Conservation (phyloP, 257 asterid genomes). For the Solanum phureja region DNA sequence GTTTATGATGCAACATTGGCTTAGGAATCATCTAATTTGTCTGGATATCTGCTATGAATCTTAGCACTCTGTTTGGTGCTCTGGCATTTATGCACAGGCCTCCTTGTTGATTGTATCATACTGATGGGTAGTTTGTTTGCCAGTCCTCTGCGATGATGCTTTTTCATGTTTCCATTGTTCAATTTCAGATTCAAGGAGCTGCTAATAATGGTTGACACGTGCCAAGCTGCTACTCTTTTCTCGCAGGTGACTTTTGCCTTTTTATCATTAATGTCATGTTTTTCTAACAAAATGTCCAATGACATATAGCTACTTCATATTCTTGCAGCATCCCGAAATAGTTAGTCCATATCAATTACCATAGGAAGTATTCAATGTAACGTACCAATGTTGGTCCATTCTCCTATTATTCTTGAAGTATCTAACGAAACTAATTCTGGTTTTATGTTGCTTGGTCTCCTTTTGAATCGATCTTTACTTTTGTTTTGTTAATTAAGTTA, state of each 20-base stretch:
- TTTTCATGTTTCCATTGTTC: slow-evolving; percentile 5
- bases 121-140: neutral
- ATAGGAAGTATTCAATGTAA: neutral
- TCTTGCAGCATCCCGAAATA: neutral
- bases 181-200: slow-evolving; percentile 85
- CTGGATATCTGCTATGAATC: neutral
- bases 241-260: slow-evolving; percentile 51
- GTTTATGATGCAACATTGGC: neutral
- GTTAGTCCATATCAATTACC: neutral
- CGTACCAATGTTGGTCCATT: neutral
- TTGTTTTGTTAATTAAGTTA: neutral
- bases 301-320: neutral
- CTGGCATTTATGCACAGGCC: neutral
- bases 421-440: neutral
- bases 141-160: slow-evolving; percentile 1
- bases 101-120: neutral
- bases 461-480: neutral
- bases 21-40: neutral
- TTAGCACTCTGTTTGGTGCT: neutral
- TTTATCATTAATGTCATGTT: neutral
- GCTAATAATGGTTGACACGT: slow-evolving; percentile 96
- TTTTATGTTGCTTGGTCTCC: neutral
- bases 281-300: neutral
- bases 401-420: neutral
- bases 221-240: slow-evolving; percentile 99